phyloP scores from a whole-genome alignment of 2,329 filamentous ascomycete genomes.

The Dactylellina cionopaga region DNA sequence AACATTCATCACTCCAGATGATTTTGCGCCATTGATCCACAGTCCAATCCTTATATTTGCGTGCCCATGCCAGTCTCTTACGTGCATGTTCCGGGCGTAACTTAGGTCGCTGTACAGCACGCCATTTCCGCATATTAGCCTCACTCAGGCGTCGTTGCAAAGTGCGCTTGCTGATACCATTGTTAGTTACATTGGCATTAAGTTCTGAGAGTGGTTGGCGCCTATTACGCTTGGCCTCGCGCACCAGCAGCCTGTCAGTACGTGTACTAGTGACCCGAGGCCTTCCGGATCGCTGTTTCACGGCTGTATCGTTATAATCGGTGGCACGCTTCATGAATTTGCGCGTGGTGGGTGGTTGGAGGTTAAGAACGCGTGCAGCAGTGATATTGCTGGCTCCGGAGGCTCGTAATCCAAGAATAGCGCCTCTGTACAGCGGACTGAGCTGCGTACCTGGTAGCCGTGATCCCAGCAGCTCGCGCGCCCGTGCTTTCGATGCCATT shows the following conservation, averaged over 20 bases:
- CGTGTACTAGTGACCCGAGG: background rate
- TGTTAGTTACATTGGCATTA: background rate
- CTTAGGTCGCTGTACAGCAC: too few species aligned
- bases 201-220: background rate
- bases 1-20: too few species aligned
- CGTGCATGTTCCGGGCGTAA: background rate
- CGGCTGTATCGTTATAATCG: background rate
- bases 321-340: background rate
- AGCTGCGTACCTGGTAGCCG: background rate
- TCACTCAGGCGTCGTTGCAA: background rate
- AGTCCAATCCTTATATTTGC: background rate
- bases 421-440: background rate
- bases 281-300: background rate
- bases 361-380: background rate
- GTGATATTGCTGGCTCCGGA: background rate
- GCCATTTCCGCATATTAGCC: background rate
- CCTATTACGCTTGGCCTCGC: background rate
- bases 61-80: background rate
- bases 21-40: background rate
- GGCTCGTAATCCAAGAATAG: background rate
- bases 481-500: background rate
- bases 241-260: background rate
- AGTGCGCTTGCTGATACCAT: background rate
- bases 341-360: background rate
- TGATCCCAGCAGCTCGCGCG: background rate